These are phyloP conservation scores for bread wheat (Triticum aestivum) DNA, from an alignment of 176 grass and related monocot species.

Conservation along the genomic window DNA sequence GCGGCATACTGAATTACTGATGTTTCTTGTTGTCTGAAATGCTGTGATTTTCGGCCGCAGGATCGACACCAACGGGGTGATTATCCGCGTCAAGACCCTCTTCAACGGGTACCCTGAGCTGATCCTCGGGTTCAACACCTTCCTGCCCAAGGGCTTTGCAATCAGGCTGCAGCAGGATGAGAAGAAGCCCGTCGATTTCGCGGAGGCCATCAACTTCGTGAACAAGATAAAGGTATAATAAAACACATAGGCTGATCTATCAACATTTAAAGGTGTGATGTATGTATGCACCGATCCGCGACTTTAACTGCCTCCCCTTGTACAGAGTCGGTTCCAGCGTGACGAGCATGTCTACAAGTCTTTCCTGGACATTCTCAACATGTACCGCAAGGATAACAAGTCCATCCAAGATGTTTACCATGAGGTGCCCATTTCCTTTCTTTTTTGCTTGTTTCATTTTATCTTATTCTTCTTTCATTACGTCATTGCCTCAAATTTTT, in stretches of 20 bases:
- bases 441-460: neutral
- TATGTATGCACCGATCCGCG: neutral
- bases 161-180: conserved; percentile 93
- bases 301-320: neutral
- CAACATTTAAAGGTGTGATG: neutral
- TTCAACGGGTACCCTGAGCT: conserved; percentile 91
- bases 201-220: conserved; percentile 96
- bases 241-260: conserved; percentile 17
- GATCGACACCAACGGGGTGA: conserved; percentile 95
- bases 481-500: no score
- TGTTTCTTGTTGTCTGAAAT: neutral
- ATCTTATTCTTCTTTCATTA: neutral
- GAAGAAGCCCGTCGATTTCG: conserved; percentile 98
- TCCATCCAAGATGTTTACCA: conserved; percentile 97
- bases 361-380: conserved; percentile 98
- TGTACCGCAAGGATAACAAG: conserved; percentile 98
- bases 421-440: conserved; percentile 51
- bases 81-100: conserved; percentile 87
- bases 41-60: conserved; percentile 34
- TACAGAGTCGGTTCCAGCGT: conserved; percentile 85
- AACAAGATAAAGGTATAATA: conserved; percentile 92
- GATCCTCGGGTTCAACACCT: conserved; percentile 95
- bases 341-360: conserved; percentile 97
- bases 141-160: conserved; percentile 97
- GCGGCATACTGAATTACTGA: neutral